Evolutionary conservation across 108 stramenopile genomes (phyloP).

Genomic region (Skeletonema tropicum): DNA sequence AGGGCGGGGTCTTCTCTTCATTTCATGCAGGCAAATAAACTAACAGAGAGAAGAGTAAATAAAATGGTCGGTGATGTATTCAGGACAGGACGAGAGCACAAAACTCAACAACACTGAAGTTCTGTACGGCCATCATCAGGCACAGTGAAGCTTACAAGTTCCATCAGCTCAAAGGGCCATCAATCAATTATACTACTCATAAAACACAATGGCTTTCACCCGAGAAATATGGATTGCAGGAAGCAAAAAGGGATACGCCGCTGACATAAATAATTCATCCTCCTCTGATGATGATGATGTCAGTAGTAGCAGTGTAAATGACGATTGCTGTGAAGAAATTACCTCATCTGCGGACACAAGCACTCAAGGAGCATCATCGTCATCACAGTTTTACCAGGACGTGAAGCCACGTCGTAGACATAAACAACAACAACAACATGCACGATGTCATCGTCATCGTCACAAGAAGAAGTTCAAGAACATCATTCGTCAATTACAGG

Average conservation of each 20-base stretch:
- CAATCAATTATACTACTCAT: background rate
- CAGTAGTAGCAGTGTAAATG: background rate
- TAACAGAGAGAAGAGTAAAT: too few relatives aligned
- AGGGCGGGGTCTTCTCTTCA: too few relatives aligned
- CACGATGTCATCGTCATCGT: background rate
- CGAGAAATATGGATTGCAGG: background rate
- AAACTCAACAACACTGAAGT: too few relatives aligned
- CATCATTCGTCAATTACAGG: background rate
- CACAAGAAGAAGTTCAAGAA: background rate
- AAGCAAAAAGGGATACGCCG: slow-evolving; percentile 24
- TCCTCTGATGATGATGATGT: slow-evolving; percentile 4
- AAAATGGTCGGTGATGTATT: too few relatives aligned
- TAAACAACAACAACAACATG: background rate
- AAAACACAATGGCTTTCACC: slow-evolving; percentile 3
- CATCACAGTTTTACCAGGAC: background rate
- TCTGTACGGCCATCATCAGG: too few relatives aligned
- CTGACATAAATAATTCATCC: slow-evolving; percentile 6
- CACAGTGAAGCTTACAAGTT: background rate
- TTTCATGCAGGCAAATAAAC: too few relatives aligned
- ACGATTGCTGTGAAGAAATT: too few relatives aligned
- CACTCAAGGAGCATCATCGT: background rate
- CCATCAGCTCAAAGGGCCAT: background rate
- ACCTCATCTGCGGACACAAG: background rate
- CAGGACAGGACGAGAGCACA: too few relatives aligned
- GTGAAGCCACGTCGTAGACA: background rate